phyloP scores from a whole-genome alignment of 768 basidiomycete species.

The Trametes cingulata region DNA sequence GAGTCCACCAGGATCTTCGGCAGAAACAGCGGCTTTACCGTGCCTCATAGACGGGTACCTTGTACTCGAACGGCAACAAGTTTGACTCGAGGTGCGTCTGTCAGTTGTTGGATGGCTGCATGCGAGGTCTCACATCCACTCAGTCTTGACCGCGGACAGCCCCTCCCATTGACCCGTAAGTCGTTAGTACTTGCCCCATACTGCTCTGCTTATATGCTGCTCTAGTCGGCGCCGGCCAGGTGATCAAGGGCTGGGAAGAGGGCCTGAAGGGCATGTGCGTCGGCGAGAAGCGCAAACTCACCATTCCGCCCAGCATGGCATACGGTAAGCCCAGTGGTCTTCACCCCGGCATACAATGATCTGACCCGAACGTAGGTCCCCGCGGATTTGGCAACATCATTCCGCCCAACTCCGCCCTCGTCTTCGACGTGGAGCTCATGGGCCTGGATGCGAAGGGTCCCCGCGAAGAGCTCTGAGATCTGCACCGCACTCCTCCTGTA shows the following conservation, averaged over 20 bases:
- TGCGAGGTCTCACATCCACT: neutral
- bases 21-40: neutral
- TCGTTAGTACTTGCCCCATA: neutral
- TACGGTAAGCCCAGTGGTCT: conserved; percentile 63
- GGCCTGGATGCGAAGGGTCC: conserved; percentile 49
- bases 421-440: conserved; percentile 87
- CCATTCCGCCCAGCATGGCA: conserved; percentile 76
- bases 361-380: conserved; percentile 45
- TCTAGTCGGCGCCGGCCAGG: conserved; percentile 76
- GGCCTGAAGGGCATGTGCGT: conserved; percentile 85
- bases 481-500: neutral
- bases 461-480: conserved; percentile 54
- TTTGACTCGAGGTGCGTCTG: conserved; percentile 82
- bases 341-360: neutral
- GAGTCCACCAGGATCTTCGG: conserved; percentile 26
- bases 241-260: conserved; percentile 85
- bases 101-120: neutral
- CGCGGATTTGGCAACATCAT: conserved; percentile 79
- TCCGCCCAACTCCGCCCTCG: conserved; percentile 74
- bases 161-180: conserved; percentile 79
- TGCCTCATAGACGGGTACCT: conserved; percentile 67
- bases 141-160: conserved; percentile 71
- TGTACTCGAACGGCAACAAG: conserved; percentile 73
- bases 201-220: neutral
- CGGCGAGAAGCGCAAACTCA: conserved; percentile 84